These are phyloP conservation scores for Wickerhamiella cacticola DNA, from an alignment of 805 yeast genomes.

Conservation along the genomic window DNA sequence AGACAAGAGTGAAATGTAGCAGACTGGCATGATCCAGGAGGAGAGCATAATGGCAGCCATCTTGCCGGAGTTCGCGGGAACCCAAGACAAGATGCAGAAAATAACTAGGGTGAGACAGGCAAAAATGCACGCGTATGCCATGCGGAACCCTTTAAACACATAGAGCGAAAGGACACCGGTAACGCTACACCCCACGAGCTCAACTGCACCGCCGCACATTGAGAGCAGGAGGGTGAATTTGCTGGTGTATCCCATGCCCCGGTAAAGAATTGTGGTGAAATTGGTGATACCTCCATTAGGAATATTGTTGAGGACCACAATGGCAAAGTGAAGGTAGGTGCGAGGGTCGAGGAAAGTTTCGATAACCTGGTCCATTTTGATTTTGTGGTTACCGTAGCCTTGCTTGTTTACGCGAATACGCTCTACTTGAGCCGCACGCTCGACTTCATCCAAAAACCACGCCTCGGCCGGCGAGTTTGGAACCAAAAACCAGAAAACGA, in stretches of 20 bases:
- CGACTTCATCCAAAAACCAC: slow-evolving; percentile 37
- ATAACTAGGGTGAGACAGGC: slow-evolving; percentile 36
- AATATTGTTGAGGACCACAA: slow-evolving; percentile 6
- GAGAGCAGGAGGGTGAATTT: slow-evolving; percentile 32
- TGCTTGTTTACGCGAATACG: slow-evolving; percentile 43
- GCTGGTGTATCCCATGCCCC: slow-evolving; percentile 26
- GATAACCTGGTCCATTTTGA: slow-evolving; percentile 41
- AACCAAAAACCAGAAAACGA: slow-evolving; percentile 24
- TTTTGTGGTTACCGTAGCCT: slow-evolving; percentile 43
- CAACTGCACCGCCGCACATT: slow-evolving; percentile 36
- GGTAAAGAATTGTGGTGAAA: slow-evolving; percentile 36
- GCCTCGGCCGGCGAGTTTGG: slow-evolving; percentile 45
- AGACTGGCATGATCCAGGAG: slow-evolving; percentile 23
- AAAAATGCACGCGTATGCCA: slow-evolving; percentile 37
- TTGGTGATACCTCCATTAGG: slow-evolving; percentile 34
- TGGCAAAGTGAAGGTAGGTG: slow-evolving; percentile 34
- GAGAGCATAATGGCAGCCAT: slow-evolving; percentile 33
- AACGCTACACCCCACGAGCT: slow-evolving; percentile 19
- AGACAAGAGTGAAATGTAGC: slow-evolving; percentile 20
- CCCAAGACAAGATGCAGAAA: slow-evolving; percentile 37
- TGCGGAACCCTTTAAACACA: slow-evolving; percentile 13
- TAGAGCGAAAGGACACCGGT: slow-evolving; percentile 15
- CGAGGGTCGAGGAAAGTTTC: slow-evolving; percentile 41
- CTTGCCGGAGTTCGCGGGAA: slow-evolving; percentile 28
- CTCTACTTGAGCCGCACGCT: slow-evolving; percentile 38